Base-by-base conservation (phyloP, 805 yeast species). In the Candida fluviatilis region DNA sequence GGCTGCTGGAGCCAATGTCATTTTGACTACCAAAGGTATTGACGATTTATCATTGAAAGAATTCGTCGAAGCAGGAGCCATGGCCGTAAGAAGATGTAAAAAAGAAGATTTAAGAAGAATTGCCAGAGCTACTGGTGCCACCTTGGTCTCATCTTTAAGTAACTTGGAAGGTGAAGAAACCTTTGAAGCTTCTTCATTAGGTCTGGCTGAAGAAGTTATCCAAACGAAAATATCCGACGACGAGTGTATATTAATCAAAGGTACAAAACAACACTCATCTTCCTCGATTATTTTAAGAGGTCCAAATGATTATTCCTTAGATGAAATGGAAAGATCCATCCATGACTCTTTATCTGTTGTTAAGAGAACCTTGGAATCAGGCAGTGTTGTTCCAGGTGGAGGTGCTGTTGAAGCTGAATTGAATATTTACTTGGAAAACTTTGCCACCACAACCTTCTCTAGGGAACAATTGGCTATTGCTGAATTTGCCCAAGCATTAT, bases 361-460 rank as follows among this genome's bases (percentile, higher is more conserved):
- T 26, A 93, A 93, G 70, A 81, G 99, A 59, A 89, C 98, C 10
- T 75, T 95, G 49, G 99, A 93, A 64, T 80, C 91, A 54, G 98
- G 97, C 15, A 67, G 76, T 49, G 90, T 95, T 41, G 99, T 93
- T 4, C 98, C 99, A 31, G 99, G 99, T 45, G 99, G 99, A 48
- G 99, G 99, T 44, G 95, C 95, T n/a, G 99, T 93, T 25, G 99
- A 93, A 67, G 76, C 95, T 36, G 98, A 98, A 2, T 75, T 93
- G 57, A 90, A 89, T 68, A 89, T 93, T 37, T 93, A 87, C 61
- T 72, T 93, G 59, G 99, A 93, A 64, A 91, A 87, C 60, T 93
- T 93, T 64, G 99, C 99, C 35, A 93, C 98, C 6, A 89, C 98
- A 1, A 91, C 93, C 36, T 97, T 98, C 3, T 87, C 96, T 14